Evolutionary conservation across 805 yeast species (phyloP).

Genomic region (Ogataea methylovora): DNA sequence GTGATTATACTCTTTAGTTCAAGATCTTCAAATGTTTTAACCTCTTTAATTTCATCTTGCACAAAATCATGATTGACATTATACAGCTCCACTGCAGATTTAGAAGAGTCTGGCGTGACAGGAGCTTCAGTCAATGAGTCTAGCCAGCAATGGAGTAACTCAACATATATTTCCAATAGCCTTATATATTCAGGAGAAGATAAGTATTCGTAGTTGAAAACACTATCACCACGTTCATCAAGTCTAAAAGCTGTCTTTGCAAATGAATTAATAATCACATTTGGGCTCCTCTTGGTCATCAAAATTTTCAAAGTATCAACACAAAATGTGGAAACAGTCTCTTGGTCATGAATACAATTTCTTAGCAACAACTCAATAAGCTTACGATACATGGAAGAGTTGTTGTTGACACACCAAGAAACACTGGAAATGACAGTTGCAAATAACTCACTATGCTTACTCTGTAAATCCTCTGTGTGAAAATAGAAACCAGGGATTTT

Average conservation of each 20-base stretch:
- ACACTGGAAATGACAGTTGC: slow-evolving; percentile 62
- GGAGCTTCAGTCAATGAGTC: slow-evolving; percentile 41
- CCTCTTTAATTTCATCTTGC: slow-evolving; percentile 33
- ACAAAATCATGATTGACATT: slow-evolving; percentile 26
- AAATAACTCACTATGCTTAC: slow-evolving; percentile 49
- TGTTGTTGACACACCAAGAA: slow-evolving; percentile 55
- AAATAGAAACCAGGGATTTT: slow-evolving; percentile 32
- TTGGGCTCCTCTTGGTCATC: slow-evolving; percentile 64
- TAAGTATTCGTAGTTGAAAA: slow-evolving; percentile 49
- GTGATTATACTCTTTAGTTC: slow-evolving; percentile 77
- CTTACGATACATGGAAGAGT: slow-evolving; percentile 49
- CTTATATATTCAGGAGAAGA: slow-evolving; percentile 54
- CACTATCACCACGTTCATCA: slow-evolving; percentile 58
- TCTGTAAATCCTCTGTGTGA: slow-evolving; percentile 24
- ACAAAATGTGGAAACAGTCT: slow-evolving; percentile 56
- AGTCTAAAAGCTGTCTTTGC: slow-evolving; percentile 73
- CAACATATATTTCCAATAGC: slow-evolving; percentile 65
- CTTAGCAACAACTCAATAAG: slow-evolving; percentile 71
- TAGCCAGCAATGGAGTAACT: slow-evolving; percentile 77
- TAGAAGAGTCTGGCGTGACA: slow-evolving; percentile 15
- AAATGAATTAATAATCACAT: slow-evolving; percentile 61
- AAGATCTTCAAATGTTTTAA: slow-evolving; percentile 48
- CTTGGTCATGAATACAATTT: slow-evolving; percentile 64
- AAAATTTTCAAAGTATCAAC: slow-evolving; percentile 54
- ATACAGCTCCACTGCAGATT: slow-evolving; percentile 25